Base-by-base conservation (phyloP, 805 yeast species). In the Barnettozyma siamensis region DNA sequence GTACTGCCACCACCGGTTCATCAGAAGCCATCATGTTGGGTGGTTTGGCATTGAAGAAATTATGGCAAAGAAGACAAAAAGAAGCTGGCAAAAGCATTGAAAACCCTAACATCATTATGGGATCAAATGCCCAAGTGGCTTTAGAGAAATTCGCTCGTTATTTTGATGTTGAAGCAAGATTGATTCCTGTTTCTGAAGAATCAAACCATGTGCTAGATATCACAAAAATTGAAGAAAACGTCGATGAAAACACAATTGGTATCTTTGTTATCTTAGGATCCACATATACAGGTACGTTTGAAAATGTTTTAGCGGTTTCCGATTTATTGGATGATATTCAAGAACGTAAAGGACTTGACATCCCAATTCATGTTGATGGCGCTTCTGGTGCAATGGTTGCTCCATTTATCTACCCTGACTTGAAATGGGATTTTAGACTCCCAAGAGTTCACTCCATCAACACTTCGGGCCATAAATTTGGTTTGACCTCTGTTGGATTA, bases 21-120 rank as follows among this genome's bases (percentile, higher is more conserved):
- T 80, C 91, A 1, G 97, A 88, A 61, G 97, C 96, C 7, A 80
- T 89, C 52, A 87, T 88, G 85, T 75, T 88, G 39, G 97, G 94
- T 33, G 97, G 96, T 4, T 70, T 88, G 41, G 95, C 96, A 12
- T 72, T 89, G 85, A 89, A 89, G 72, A 85, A 87, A 54, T 72
- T 73, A 43, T 88, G 97, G 97, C 93, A 85, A 63, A 77, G 69
- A 21, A 72, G 66, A 50, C 75, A 83, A 54, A 69, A 63, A 55
- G 77, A 67, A 1, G 69, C 67, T 24, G 89, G 89, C 5, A 75
- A 77, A 48, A 72, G 80, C 37, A 64, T 60, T 37, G 73, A 64
- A 20, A 75, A 75, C 41, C 97, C 96, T 42, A 88, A 88, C 62
- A 86, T 88, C 56, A 65, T 88, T 47, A 88, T 88, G 96, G 94